Percentiles rank a stretch among this genome's conserved stretches.
Conservation (phyloP, 371 early-diverging fungal genomes). For the Mortierella sp. region DNA sequence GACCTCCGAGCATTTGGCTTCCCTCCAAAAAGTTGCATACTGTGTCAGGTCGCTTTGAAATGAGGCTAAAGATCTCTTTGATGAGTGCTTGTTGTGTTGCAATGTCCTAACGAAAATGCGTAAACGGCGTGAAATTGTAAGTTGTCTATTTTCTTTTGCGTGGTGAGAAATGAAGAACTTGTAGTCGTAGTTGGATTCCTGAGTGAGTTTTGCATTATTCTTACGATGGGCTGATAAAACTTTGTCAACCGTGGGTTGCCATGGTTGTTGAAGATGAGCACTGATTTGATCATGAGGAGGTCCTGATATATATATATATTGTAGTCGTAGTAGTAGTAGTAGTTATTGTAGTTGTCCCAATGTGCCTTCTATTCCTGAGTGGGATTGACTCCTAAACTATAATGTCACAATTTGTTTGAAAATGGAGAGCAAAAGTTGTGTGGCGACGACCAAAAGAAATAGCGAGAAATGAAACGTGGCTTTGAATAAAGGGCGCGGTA, state of each 20-base stretch:
- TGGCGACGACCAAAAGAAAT: no score
- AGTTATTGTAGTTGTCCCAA: not conserved
- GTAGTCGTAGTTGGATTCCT: no score
- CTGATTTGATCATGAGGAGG: conserved; percentile 89
- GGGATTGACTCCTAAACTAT: no score
- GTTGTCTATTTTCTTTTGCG: not conserved
- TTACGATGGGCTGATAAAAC: conserved; percentile 93
- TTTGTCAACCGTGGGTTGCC: conserved; percentile 94
- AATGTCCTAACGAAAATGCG: conserved; percentile 79
- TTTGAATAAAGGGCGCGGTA: no score
- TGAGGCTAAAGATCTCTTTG: conserved; percentile 86
- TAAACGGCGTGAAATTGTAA: not conserved
- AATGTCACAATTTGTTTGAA: not conserved
- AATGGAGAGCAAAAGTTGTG: no score
- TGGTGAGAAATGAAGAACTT: no score
- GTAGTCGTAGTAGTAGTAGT: not conserved
- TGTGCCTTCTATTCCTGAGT: not conserved
- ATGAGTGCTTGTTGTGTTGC: conserved; percentile 85
- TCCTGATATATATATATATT: not conserved
- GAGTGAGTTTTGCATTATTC: conserved; percentile 3
- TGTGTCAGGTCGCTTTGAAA: conserved; percentile 86
- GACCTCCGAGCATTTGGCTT: conserved; percentile 83
- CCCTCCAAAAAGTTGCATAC: conserved; percentile 95
- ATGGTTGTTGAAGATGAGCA: conserved; percentile 96
- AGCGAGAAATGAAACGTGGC: no score